These are phyloP conservation scores for Globisporangium rhizosaccharum DNA, from an alignment of 352 stramenopile species.

Conservation along the genomic window DNA sequence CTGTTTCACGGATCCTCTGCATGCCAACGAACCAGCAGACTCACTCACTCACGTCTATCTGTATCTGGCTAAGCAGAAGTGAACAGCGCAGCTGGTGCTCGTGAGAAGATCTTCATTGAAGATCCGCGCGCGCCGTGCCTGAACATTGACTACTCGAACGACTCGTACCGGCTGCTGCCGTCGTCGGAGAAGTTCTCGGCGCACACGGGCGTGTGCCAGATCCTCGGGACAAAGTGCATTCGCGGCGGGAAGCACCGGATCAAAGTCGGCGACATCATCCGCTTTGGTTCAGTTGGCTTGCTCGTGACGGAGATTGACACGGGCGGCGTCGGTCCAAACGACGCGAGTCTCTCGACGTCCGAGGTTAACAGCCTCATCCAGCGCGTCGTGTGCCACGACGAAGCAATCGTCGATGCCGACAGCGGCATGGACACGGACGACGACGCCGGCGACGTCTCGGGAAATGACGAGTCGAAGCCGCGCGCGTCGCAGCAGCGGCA, in stretches of 20 bases:
- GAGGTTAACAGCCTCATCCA: constrained; percentile 82
- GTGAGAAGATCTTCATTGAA: constrained; percentile 86
- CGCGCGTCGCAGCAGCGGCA: constrained; percentile 63
- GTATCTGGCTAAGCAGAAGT: constrained; percentile 12
- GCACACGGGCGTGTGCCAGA: constrained; percentile 84
- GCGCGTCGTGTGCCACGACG: constrained; percentile 77
- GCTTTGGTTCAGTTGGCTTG: constrained; percentile 76
- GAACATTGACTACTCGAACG: constrained; percentile 85
- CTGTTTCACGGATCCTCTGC: too few relatives aligned
- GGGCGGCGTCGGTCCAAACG: constrained; percentile 53
- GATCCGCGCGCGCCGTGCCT: constrained; percentile 77
- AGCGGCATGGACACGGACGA: constrained; percentile 84
- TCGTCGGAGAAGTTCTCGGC: constrained; percentile 85
- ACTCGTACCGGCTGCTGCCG: constrained; percentile 78
- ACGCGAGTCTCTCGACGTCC: constrained; percentile 61
- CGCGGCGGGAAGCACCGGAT: constrained; percentile 79
- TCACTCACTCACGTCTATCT: background rate
- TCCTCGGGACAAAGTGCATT: constrained; percentile 83
- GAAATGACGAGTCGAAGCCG: constrained; percentile 81
- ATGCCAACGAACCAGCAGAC: background rate
- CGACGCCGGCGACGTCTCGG: constrained; percentile 72
- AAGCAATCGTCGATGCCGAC: constrained; percentile 71
- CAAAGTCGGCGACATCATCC: constrained; percentile 81
- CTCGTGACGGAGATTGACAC: constrained; percentile 85
- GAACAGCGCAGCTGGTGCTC: constrained; percentile 22